Percentiles rank a stretch among this genome's conserved stretches.
Evolutionary conservation across 257 asterid species (phyloP).

Genomic region (Perilla frutescens): DNA sequence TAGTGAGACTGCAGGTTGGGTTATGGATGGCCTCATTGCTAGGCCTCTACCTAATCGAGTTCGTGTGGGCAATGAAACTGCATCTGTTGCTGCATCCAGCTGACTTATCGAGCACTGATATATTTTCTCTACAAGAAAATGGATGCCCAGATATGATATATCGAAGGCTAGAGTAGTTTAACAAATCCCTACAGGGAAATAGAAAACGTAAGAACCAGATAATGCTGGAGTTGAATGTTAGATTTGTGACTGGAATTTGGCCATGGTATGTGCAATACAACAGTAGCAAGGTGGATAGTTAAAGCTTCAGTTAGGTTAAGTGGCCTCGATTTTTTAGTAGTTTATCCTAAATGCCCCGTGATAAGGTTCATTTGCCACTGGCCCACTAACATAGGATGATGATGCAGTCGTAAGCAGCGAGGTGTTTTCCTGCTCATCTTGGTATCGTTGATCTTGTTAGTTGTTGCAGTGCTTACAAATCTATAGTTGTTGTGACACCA

Average conservation of each 20-base stretch:
- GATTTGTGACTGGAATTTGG: constrained; percentile 1
- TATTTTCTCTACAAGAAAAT: not conserved
- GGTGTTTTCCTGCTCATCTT: not conserved
- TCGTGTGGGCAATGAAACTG: constrained; percentile 47
- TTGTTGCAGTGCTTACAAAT: not conserved
- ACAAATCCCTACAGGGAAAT: not conserved
- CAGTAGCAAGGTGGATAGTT: not conserved
- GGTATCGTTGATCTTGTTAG: constrained; percentile 6
- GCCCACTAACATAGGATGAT: not conserved
- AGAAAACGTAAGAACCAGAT: not conserved
- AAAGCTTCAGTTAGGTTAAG: constrained; percentile 1
- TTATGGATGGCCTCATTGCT: constrained; percentile 77
- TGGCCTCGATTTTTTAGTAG: not conserved
- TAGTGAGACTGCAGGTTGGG: constrained; percentile 81
- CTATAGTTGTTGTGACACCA: not conserved
- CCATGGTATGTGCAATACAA: not conserved
- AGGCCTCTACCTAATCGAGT: constrained; percentile 82
- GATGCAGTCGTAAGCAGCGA: not conserved
- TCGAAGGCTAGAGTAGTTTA: not conserved
- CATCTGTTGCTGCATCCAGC: constrained; percentile 47
- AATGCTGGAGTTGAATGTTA: not conserved
- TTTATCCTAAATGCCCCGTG: too few relatives aligned
- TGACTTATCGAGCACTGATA: constrained; percentile 28
- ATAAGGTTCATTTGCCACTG: too few relatives aligned
- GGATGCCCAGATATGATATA: not conserved